Base-by-base conservation (phyloP, 2,329 filamentous ascomycete genomes). In the Periconia macrospinosa region DNA sequence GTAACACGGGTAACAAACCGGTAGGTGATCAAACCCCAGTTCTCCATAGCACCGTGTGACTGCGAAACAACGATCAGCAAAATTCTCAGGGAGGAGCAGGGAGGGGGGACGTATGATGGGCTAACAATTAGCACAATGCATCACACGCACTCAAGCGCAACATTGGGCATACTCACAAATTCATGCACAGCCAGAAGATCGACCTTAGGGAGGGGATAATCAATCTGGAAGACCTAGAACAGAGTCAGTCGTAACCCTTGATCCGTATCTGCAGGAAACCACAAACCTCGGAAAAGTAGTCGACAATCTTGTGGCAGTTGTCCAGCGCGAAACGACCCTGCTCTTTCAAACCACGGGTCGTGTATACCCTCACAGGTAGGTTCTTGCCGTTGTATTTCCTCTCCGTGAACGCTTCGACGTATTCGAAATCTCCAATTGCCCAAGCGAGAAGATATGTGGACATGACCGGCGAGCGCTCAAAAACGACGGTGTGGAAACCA, bases 21-120 rank as follows among this genome's bases (percentile, higher is more conserved):
- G 78, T 97, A 99, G 30, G 94, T 97, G 54, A 99, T 91, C 50
- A 99, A 81, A 72, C 93, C 93, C 93, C 93, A 97, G 75, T 97
- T 97, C 82, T 97, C 92, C 92, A 97, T 97, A 58, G 92, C 93
- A 61, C 93, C 93, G 54, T 83, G 81, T 67, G 81, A 83, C 81
- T 83, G 77, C 60, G 63, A 71, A 60, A 49, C 65, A 64, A 57
- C 48, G 67, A 72, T 82, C 67, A 83, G 79, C 62, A 41, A 55
- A 35, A 49, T 45, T 3, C 18, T 14, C 33, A 19, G 47, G 15
- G 33, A 41, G 45, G n/a, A 35, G 8, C 40, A 20, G 47, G 48
- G 27, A 52, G 53, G 61, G 57, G 60, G 63, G 69, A 78, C 72
- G 53, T 74, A 75, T 78, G 53, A 78, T 76, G 69, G 73, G 70